Percentiles rank a stretch among this genome's conserved stretches.
These are phyloP conservation scores for Domatiomyces catenatus DNA, from an alignment of 2,329 filamentous ascomycete genomes.

Conservation along the genomic window DNA sequence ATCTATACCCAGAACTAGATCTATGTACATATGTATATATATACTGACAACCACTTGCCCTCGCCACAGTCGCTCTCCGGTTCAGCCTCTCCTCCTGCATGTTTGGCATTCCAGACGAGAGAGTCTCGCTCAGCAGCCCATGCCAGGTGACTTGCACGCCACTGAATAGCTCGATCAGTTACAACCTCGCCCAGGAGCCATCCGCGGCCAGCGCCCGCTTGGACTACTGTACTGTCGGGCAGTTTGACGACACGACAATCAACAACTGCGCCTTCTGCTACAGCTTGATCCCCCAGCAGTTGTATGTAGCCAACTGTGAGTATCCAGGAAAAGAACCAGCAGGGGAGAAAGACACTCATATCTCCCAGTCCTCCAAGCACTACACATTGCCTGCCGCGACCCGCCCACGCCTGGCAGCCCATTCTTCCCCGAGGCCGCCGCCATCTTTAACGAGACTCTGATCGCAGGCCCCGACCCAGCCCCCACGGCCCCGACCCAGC, in stretches of 20 bases:
- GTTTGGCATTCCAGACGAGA: conserved; percentile 25
- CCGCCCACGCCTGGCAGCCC: conserved; percentile 21
- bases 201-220: conserved; percentile 21
- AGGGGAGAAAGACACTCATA: neutral
- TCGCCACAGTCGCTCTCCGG: conserved; percentile 33
- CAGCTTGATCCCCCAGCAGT: conserved; percentile 26
- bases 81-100: conserved; percentile 30
- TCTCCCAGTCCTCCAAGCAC: conserved; percentile 28
- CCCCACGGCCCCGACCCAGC: conserved; percentile 6
- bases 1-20: too few relatives aligned
- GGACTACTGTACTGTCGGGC: conserved; percentile 24
- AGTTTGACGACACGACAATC: conserved; percentile 28
- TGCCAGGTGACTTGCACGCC: conserved; percentile 30
- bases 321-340: conserved; percentile 1
- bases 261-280: conserved; percentile 30
- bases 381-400: conserved; percentile 32
- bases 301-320: conserved; percentile 31
- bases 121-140: conserved; percentile 27
- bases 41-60: neutral
- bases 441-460: conserved; percentile 27
- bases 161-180: conserved; percentile 15
- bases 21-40: too few relatives aligned
- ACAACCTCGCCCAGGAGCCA: conserved; percentile 20
- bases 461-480: conserved; percentile 23
- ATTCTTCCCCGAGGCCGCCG: conserved; percentile 26